Conservation (phyloP, 1,139 yeast genomes). For the Kluyveromyces sp. region DNA sequence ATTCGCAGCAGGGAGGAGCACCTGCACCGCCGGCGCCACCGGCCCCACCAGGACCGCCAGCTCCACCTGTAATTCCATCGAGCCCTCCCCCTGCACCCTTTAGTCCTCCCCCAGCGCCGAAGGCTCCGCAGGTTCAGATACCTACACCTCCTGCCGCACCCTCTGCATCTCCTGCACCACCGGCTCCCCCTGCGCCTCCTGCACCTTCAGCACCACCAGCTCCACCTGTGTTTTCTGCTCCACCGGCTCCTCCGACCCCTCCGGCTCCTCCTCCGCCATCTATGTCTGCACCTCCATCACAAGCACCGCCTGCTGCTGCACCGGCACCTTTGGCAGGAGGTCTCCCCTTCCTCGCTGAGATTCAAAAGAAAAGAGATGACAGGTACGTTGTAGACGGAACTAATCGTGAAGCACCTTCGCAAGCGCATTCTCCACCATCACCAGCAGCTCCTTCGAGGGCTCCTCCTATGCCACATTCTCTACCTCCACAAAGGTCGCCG, state of each 20-base stretch:
- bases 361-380: constrained; percentile 49
- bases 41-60: constrained; percentile 25
- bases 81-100: too few relatives aligned
- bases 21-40: constrained; percentile 25
- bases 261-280: constrained; percentile 17
- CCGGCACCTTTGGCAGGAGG: constrained; percentile 20
- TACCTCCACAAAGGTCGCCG: constrained; percentile 12
- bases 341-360: constrained; percentile 46
- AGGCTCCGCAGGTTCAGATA: too few relatives aligned
- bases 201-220: constrained; percentile 12
- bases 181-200: constrained; percentile 11
- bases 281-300: constrained; percentile 16
- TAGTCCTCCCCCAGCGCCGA: too few relatives aligned
- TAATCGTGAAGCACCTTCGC: constrained; percentile 13
- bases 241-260: constrained; percentile 17
- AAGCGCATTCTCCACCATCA: constrained; percentile 19
- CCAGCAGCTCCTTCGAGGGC: constrained; percentile 3
- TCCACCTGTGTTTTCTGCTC: constrained; percentile 9
- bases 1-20: too few relatives aligned
- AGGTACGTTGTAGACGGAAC: constrained; percentile 40
- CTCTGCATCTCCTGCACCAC: constrained; percentile 14
- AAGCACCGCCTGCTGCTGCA: constrained; percentile 17
- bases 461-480: constrained; percentile 7
- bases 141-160: constrained; percentile 22
- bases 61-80: constrained; percentile 23